phyloP scores from a whole-genome alignment of 2,329 filamentous ascomycete species.

The Phialemonium atrogriseum region DNA sequence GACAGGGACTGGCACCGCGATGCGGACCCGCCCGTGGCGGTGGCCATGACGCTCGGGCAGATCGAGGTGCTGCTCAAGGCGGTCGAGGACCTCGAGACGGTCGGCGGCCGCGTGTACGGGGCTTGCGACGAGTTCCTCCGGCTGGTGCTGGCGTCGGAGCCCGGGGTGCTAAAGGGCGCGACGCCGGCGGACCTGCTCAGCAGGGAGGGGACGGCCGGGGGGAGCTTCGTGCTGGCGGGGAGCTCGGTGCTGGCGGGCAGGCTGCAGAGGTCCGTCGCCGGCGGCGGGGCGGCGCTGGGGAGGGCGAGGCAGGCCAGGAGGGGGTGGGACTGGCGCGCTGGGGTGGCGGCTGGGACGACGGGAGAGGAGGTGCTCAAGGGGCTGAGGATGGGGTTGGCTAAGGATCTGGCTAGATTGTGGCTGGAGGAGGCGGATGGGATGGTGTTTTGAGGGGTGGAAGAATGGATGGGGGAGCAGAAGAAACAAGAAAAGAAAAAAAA shows the following conservation, averaged over 20 bases:
- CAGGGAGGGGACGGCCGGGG: constrained; percentile 30
- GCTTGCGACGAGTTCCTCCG: constrained; percentile 73
- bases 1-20: constrained; percentile 11
- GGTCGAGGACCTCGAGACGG: constrained; percentile 71
- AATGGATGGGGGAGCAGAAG: constrained; percentile 2
- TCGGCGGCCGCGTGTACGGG: constrained; percentile 59
- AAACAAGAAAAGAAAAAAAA: neutral
- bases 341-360: constrained; percentile 46
- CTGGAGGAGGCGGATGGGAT: constrained; percentile 51
- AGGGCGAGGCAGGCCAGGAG: constrained; percentile 65
- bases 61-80: constrained; percentile 69
- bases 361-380: constrained; percentile 65
- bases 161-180: constrained; percentile 48
- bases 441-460: constrained; percentile 10
- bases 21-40: constrained; percentile 29
- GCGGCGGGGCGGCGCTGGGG: constrained; percentile 36
- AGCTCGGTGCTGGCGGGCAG: constrained; percentile 62
- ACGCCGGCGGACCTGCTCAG: constrained; percentile 62
- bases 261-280: constrained; percentile 50
- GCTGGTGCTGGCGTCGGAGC: constrained; percentile 63
- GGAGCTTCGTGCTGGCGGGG: constrained; percentile 62
- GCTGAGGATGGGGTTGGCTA: constrained; percentile 64
- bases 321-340: constrained; percentile 62
- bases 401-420: constrained; percentile 65
- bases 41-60: constrained; percentile 60